Conservation (phyloP, 208 protist genomes). For the Leishmania tropica region DNA sequence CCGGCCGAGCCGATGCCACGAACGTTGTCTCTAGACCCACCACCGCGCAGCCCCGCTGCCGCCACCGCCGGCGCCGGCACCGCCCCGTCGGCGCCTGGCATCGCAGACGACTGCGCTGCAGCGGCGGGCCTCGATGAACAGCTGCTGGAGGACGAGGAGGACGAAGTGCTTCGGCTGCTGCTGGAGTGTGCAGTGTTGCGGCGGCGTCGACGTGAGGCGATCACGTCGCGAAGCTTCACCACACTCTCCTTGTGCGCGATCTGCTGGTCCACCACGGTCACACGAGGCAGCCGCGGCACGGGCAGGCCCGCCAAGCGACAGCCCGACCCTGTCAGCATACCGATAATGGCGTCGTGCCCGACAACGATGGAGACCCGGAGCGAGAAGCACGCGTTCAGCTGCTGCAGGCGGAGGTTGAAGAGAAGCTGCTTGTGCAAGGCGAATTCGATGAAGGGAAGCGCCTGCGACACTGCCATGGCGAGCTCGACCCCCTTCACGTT, state of each 20-base stretch:
- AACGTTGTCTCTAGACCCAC: background rate
- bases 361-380: conserved; percentile 80
- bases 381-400: conserved; percentile 89
- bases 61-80: conserved; percentile 1
- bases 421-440: conserved; percentile 91
- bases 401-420: conserved; percentile 79
- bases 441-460: conserved; percentile 90
- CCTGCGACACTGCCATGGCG: conserved; percentile 81
- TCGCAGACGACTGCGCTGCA: background rate
- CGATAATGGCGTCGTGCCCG: conserved; percentile 71
- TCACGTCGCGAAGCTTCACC: conserved; percentile 62
- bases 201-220: conserved; percentile 43
- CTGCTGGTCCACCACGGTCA: conserved; percentile 64
- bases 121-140: background rate
- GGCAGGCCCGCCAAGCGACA: conserved; percentile 79
- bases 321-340: conserved; percentile 78
- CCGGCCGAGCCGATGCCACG: background rate
- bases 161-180: conserved; percentile 32
- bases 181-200: conserved; percentile 14
- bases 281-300: conserved; percentile 53
- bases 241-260: conserved; percentile 69
- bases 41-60: background rate
- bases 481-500: conserved; percentile 74
- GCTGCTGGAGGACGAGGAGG: conserved; percentile 23
- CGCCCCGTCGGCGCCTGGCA: background rate